Evolutionary conservation across 2,329 filamentous ascomycete species (phyloP), one percentile per base, ranked within the genome.

Genomic region (Nannizzia gypsea): DNA sequence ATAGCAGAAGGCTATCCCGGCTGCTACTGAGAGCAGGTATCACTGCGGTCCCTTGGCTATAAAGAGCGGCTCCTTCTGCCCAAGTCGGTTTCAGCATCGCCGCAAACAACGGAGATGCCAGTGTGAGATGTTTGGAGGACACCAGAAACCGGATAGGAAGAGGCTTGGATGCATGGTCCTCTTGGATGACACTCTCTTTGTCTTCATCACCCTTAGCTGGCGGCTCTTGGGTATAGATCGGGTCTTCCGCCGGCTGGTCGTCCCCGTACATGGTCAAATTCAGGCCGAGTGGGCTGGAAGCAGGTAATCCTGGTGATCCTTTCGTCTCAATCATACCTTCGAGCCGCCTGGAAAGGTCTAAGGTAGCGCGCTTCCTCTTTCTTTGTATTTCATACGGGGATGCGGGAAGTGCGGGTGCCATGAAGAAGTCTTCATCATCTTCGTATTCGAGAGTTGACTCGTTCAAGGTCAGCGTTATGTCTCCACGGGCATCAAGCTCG

Each of bases 91-190:
- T 50, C 2, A 62, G 26, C 56, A 59, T 60, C 11, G 11, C 17
- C 17, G 56, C 42, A 48, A 62, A 62, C 6, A 54, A 36, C 1
- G 13, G 9, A 1, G 59, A 62, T 9, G 61, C 59, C 1, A 62
- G 44, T 3, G 31, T 24, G 5, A 62, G 57, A 50, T 59, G 60
- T n/a, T 44, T 50, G 11, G 60, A 59, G 50, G 57, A 59, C 5
- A 28, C 40, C 15, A 3, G 40, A 20, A 44, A 44, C 15, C 15
- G 40, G 20, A 44, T 44, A 44, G n/a, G n/a, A n/a, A n/a, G n/a
- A n/a, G n/a, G n/a, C 11, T 40, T n/a, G n/a, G 40, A 44, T n/a
- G n/a, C n/a, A n/a, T n/a, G n/a, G n/a, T n/a, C n/a, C n/a, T n/a
- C n/a, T n/a, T n/a, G n/a, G n/a, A n/a, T n/a, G n/a, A n/a, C n/a